Evolutionary conservation across 371 early-diverging fungal species (phyloP).

Genomic region (Nematocida sp.): DNA sequence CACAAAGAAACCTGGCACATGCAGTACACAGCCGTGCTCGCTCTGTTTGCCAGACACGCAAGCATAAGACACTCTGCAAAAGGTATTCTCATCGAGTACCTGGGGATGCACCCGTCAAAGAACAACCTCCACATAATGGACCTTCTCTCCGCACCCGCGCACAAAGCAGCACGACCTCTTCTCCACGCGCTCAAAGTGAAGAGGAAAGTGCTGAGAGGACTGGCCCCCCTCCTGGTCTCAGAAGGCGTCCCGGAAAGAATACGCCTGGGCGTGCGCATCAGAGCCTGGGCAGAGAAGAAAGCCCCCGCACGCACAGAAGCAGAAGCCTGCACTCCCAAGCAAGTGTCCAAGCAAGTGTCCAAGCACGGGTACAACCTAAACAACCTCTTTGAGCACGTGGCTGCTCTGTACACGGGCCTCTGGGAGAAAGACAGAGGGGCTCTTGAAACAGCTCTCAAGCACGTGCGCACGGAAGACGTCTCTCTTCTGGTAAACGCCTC

Average conservation of each 20-base stretch:
- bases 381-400: too few relatives aligned
- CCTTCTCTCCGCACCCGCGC: background rate
- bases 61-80: background rate
- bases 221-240: background rate
- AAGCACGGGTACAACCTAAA: too few relatives aligned
- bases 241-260: slow-evolving; percentile 29
- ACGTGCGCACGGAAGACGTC: background rate
- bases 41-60: background rate
- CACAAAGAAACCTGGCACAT: background rate
- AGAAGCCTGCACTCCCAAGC: too few relatives aligned
- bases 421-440: too few relatives aligned
- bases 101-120: slow-evolving; percentile 7
- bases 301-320: too few relatives aligned
- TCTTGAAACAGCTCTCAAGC: background rate
- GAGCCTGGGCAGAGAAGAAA: background rate
- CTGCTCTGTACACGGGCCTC: too few relatives aligned
- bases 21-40: slow-evolving; percentile 1
- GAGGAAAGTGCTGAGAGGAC: background rate
- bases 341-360: too few relatives aligned
- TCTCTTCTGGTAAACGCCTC: slow-evolving; percentile 4
- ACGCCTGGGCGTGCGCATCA: slow-evolving; percentile 6
- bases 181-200: slow-evolving; percentile 1
- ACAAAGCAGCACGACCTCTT: too few relatives aligned
- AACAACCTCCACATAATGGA: slow-evolving; percentile 7
- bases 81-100: slow-evolving; percentile 31